phyloP scores from a whole-genome alignment of 2,329 filamentous ascomycete genomes.

The Exophiala dermatitidis region DNA sequence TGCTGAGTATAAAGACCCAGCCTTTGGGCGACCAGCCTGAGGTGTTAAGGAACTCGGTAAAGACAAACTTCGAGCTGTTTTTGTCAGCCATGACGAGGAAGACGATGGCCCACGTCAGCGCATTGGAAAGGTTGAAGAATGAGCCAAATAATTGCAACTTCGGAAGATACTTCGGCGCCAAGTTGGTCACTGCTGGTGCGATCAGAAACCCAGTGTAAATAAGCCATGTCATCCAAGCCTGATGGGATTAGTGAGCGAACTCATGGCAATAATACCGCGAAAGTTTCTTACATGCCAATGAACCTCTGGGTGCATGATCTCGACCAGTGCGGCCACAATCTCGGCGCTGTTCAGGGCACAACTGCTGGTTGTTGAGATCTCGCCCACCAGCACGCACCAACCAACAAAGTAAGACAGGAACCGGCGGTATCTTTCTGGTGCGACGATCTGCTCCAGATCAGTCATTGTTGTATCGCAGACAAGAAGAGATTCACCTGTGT shows the following conservation, averaged over 20 bases:
- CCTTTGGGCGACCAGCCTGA: slow-evolving; percentile 41
- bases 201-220: slow-evolving; percentile 22
- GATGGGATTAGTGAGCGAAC: not conserved
- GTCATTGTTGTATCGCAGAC: not conserved
- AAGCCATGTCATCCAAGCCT: slow-evolving; percentile 23
- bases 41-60: slow-evolving; percentile 48
- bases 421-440: slow-evolving; percentile 14
- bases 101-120: slow-evolving; percentile 19
- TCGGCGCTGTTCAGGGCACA: slow-evolving; percentile 23
- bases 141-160: slow-evolving; percentile 20
- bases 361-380: slow-evolving; percentile 21
- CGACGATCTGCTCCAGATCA: slow-evolving; percentile 11
- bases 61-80: slow-evolving; percentile 42
- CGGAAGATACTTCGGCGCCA: slow-evolving; percentile 19
- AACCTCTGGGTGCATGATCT: slow-evolving; percentile 18
- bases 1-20: slow-evolving; percentile 56
- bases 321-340: slow-evolving; percentile 19
- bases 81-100: slow-evolving; percentile 22
- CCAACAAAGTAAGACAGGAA: slow-evolving; percentile 21
- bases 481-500: slow-evolving; percentile 9
- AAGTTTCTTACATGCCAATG: slow-evolving; percentile 15
- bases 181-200: slow-evolving; percentile 18
- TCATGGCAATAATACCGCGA: not conserved
- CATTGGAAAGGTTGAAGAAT: slow-evolving; percentile 22
- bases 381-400: slow-evolving; percentile 22